Base-by-base conservation (phyloP, 225 moss, liverwort and hornwort genomes). In the Polytrichum formosum region DNA sequence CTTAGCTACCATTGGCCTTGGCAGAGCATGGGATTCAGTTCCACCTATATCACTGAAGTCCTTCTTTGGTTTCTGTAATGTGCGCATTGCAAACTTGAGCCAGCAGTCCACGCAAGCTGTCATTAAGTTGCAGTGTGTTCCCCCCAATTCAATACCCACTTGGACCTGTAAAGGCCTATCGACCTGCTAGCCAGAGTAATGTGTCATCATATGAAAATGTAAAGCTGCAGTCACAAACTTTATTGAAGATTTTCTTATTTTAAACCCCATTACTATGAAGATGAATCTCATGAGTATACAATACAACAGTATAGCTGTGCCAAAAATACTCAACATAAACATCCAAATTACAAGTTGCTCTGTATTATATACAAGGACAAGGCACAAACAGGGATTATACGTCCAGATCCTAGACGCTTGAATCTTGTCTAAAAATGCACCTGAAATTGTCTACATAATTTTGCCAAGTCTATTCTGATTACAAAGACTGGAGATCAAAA, bases 121-220 rank as follows among this genome's bases (percentile, higher is more conserved):
- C 80, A 89, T 76, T 66, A 97, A 78, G 81, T 91, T 91, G 87
- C 89, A 94, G 59, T 89, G 89, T 13, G 91, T 87, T 69, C 92
- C 97, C 75, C 86, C 90, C 68, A 97, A 78, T 65, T 86, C 90
- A 67, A 87, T 86, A 70, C 91, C 83, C 67, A 94, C 80, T 79
- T 93, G 89, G 65, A 91, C 82, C 74, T 90, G 92, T 79, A 88
- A 84, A 70, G 84, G 83, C 65, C 70, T 80, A 71, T 78, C 82
- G 20, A 71, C 70, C 85, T 80, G 77, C 75, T 17, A 71, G 23
- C 28, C 55, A 35, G 55, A 18, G 25, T 20, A 28, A 27, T 6
- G 7, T 35, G 20, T 22, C 66, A 66, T 20, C 20, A 9, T 35
- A 35, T 64, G 27, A 59, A 59, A 59, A 59, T 20, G 18, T 18